Conservation (phyloP, 2,329 filamentous ascomycete genomes). For the Huntiella bhutanensis region DNA sequence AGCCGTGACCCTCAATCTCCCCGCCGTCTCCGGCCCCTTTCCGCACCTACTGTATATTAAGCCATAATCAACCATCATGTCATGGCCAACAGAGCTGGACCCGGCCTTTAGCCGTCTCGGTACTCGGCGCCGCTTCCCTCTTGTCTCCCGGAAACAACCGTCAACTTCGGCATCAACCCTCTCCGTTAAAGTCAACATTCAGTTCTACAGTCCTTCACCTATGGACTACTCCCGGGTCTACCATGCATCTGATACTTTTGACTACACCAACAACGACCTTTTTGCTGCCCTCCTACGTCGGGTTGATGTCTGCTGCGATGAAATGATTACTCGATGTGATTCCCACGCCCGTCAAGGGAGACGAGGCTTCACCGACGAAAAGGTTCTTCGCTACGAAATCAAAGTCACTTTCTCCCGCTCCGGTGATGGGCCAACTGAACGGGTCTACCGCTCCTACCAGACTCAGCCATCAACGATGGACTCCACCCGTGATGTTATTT, state of each 20-base stretch:
- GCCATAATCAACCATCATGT: conserved; percentile 3
- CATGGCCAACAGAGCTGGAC: conserved; percentile 10
- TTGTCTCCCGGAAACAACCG: conserved; percentile 14
- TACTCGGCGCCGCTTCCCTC: conserved; percentile 18
- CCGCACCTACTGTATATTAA: conserved; percentile 18
- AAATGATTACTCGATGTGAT: conserved; percentile 35
- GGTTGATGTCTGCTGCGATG: conserved; percentile 31
- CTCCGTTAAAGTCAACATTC: conserved; percentile 25
- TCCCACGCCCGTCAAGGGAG: conserved; percentile 25
- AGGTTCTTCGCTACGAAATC: conserved; percentile 30
- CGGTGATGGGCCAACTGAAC: conserved; percentile 22
- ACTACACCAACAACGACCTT: conserved; percentile 24
- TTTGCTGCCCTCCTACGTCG: conserved; percentile 30
- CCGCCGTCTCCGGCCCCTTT: conserved; percentile 10
- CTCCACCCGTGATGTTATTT: conserved; percentile 26
- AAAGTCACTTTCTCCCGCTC: conserved; percentile 22
- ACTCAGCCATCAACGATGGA: conserved; percentile 25
- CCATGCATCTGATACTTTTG: conserved; percentile 25
- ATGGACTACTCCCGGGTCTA: conserved; percentile 28
- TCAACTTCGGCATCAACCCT: conserved; percentile 14
- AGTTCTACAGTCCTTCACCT: conserved; percentile 26
- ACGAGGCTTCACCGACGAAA: conserved; percentile 19
- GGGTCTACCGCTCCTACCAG: conserved; percentile 31
- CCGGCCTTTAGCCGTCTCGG: conserved; percentile 13
- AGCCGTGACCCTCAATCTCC: neutral